Evolutionary conservation across 495 filamentous ascomycete species (phyloP), one percentile per base, ranked within the genome.

Genomic region (Lentithecium fluviatile): DNA sequence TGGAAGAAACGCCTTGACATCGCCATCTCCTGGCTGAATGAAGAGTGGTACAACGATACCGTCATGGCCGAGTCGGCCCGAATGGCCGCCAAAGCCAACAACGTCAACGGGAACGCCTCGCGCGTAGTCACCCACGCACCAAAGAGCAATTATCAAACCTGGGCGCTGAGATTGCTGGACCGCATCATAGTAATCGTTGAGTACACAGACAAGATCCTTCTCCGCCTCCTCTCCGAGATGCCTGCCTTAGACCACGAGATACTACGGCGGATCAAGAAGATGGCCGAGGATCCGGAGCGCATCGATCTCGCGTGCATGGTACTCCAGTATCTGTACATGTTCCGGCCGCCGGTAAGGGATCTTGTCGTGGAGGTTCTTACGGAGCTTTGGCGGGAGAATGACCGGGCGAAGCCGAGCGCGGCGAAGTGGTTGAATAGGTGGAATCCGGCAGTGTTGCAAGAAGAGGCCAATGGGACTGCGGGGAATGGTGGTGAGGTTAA

Each of bases 21-120:
- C 36, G 92, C 89, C 2, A 86, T 96, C 52, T 82, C 85, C 17
- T 99, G 94, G 94, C 78, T 97, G 24, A 92, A 87, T 67, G 94
- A 99, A 73, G 94, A 99, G 74, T 99, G 93, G 93, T 97, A 95
- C 75, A 94, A 90, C 69, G 95, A 96, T 71, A 83, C 83, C 38
- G 73, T 96, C 23, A 81, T 82, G 59, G 68, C 74, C 7, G 58
- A 64, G 32, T 36, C 32, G 15, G 17, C 34, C 2, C n/a, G 51
- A 6, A 24, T 21, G 8, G 15, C 13, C 11, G 26, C 47, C 12
- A 45, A 52, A 25, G 13, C 21, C 8, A 19, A 21, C 6, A 43
- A 15, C 4, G 15, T 29, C 20, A 68, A 59, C 32, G 57, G 51
- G 25, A 48, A 70, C 8, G 75, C 76, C 2, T 67, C 70, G n/a